phyloP scores from a whole-genome alignment of 768 basidiomycete genomes.

The Galerina sulciceps region DNA sequence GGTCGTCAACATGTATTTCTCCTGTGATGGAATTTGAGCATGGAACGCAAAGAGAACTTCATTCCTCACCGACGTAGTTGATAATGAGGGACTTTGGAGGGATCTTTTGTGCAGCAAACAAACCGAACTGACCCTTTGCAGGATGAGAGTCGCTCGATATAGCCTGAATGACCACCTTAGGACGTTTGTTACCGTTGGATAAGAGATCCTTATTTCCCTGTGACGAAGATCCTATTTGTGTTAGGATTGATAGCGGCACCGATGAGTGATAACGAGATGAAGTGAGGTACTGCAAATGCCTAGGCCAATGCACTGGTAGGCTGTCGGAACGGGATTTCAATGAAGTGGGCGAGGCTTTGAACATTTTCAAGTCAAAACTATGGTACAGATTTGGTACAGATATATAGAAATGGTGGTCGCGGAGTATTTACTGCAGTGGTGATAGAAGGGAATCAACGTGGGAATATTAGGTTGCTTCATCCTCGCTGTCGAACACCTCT shows the following conservation, averaged over 20 bases:
- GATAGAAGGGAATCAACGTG: slow-evolving; percentile 28
- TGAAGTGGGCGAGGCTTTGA: not conserved
- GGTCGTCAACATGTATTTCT: slow-evolving; percentile 80
- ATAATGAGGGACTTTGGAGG: slow-evolving; percentile 68
- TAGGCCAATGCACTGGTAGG: slow-evolving; percentile 34
- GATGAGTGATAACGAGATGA: slow-evolving; percentile 60
- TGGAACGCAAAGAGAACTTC: not conserved
- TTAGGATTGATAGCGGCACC: slow-evolving; percentile 46
- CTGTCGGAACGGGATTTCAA: slow-evolving; percentile 22
- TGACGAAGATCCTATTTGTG: slow-evolving; percentile 37
- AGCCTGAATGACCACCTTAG: slow-evolving; percentile 55
- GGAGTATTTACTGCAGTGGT: not conserved
- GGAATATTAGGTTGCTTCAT: slow-evolving; percentile 22
- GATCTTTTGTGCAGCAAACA: slow-evolving; percentile 81
- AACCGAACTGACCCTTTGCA: slow-evolving; percentile 75
- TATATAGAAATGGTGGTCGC: not conserved
- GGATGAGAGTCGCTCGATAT: slow-evolving; percentile 70
- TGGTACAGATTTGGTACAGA: not conserved
- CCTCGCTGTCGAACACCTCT: slow-evolving; percentile 19
- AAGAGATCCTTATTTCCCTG: slow-evolving; percentile 10
- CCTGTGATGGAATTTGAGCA: slow-evolving; percentile 41
- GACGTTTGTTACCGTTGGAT: slow-evolving; percentile 13
- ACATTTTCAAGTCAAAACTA: not conserved
- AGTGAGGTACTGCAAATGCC: slow-evolving; percentile 56
- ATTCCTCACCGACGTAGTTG: slow-evolving; percentile 63